These are phyloP conservation scores for Pseudogymnoascus verrucosus DNA, from an alignment of 2,329 filamentous ascomycete genomes.

Conservation along the genomic window DNA sequence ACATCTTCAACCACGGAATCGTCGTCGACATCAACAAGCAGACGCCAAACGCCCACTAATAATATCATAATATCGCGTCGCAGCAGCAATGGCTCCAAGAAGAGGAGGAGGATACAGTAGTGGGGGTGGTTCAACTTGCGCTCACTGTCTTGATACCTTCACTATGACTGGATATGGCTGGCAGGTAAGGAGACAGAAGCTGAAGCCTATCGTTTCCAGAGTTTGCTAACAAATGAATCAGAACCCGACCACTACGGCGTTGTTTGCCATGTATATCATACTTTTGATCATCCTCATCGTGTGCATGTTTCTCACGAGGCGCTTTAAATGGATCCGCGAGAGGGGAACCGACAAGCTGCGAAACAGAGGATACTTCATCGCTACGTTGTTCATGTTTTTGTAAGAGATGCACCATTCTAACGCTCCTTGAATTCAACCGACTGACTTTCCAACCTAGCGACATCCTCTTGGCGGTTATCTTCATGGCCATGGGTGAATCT, in stretches of 20 bases:
- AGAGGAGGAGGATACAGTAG: slow-evolving; percentile 3
- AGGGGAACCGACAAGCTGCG: background rate
- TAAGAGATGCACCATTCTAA: background rate
- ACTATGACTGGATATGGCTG: background rate
- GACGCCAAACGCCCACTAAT: background rate
- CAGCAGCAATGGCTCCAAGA: background rate
- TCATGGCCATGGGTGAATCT: background rate
- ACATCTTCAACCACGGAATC: background rate
- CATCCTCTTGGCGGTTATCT: background rate
- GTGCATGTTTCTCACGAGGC: background rate
- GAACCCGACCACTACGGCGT: background rate
- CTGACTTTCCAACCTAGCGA: background rate
- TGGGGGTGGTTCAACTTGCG: background rate
- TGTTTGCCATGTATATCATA: background rate
- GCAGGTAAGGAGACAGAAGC: background rate
- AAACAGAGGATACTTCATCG: background rate
- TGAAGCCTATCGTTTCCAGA: background rate
- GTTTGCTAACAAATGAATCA: background rate
- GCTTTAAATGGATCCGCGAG: slow-evolving; percentile 6
- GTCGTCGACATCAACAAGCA: background rate
- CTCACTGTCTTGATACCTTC: background rate
- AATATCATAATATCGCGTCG: background rate
- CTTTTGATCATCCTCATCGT: background rate
- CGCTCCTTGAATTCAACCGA: background rate
- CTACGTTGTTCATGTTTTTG: background rate